These are phyloP conservation scores for Meira miltonrushii DNA, from an alignment of 1,284 basidiomycete genomes.

Conservation along the genomic window DNA sequence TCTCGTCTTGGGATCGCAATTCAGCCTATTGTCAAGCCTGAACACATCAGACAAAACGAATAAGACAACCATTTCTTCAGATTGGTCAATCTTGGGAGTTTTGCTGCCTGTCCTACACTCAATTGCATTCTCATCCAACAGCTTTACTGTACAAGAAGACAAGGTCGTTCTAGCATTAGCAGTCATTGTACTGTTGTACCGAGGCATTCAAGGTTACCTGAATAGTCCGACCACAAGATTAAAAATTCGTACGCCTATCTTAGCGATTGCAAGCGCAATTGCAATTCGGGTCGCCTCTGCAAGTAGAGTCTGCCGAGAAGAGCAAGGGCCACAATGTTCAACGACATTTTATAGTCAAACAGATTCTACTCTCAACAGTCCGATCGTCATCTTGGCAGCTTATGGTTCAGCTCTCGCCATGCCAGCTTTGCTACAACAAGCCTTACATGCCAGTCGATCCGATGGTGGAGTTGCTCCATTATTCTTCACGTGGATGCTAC, in stretches of 20 bases:
- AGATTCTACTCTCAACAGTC: constrained; percentile 31
- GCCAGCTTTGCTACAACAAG: constrained; percentile 20
- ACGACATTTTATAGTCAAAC: constrained; percentile 59
- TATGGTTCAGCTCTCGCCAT: constrained; percentile 32
- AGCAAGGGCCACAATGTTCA: constrained; percentile 77
- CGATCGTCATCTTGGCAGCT: constrained; percentile 21
- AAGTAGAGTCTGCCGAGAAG: constrained; percentile 85
- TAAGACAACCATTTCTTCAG: background rate
- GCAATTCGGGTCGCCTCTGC: constrained; percentile 68
- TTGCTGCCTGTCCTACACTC: constrained; percentile 27
- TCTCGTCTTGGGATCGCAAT: constrained; percentile 10
- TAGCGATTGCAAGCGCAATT: constrained; percentile 64
- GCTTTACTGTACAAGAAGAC: constrained; percentile 95
- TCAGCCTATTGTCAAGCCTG: constrained; percentile 7
- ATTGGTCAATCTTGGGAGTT: constrained; percentile 13
- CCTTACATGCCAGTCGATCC: constrained; percentile 29
- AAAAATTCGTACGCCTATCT: constrained; percentile 69
- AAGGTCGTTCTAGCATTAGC: constrained; percentile 62
- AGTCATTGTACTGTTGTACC: constrained; percentile 15
- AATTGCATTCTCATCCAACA: constrained; percentile 60
- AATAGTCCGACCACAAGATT: constrained; percentile 57
- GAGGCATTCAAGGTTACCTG: constrained; percentile 18
- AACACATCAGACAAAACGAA: background rate
- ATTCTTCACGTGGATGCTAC: constrained; percentile 34
- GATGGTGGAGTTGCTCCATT: constrained; percentile 30